phyloP scores from a whole-genome alignment of 108 stramenopile genomes.

The Mediolabrus comicus region DNA sequence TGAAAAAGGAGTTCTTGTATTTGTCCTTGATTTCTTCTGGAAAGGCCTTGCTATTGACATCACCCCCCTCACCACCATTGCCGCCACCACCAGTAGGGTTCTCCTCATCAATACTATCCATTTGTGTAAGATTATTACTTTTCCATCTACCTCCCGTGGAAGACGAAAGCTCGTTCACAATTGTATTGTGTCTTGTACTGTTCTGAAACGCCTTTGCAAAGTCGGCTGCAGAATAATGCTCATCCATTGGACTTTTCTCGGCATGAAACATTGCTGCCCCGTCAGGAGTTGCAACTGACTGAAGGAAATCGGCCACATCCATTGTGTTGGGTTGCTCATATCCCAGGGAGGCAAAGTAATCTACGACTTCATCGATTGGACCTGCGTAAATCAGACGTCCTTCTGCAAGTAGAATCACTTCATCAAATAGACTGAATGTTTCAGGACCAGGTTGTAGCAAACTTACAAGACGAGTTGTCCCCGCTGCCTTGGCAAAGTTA shows the following conservation, averaged over 20 bases:
- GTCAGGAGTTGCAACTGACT: conserved; percentile 58
- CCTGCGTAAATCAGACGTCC: conserved; percentile 86
- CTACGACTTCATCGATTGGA: conserved; percentile 65
- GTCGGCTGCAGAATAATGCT: conserved; percentile 31
- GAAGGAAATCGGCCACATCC: conserved; percentile 87
- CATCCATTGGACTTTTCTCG: conserved; percentile 23
- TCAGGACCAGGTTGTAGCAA: conserved; percentile 94
- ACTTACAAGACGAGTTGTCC: conserved; percentile 69
- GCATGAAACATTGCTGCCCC: conserved; percentile 36
- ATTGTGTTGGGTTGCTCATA: conserved; percentile 62
- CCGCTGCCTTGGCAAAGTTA: conserved; percentile 42
- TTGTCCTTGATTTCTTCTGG: conserved; percentile 25
- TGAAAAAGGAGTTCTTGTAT: conserved; percentile 57
- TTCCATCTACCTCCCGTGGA: conserved; percentile 20
- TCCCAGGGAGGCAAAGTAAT: conserved; percentile 74
- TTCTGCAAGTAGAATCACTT: conserved; percentile 81
- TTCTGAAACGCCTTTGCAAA: conserved; percentile 43
- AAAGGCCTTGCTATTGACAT: neutral
- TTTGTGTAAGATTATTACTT: neutral
- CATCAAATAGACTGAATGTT: conserved; percentile 73
- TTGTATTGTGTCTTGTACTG: conserved; percentile 17
- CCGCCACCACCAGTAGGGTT: neutral
- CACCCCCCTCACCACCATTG: too few species aligned
- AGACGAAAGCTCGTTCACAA: conserved; percentile 16
- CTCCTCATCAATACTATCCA: conserved; percentile 12